Evolutionary conservation across 306 rosid species (phyloP).

Genomic region (Cyclanthera cordifolia): DNA sequence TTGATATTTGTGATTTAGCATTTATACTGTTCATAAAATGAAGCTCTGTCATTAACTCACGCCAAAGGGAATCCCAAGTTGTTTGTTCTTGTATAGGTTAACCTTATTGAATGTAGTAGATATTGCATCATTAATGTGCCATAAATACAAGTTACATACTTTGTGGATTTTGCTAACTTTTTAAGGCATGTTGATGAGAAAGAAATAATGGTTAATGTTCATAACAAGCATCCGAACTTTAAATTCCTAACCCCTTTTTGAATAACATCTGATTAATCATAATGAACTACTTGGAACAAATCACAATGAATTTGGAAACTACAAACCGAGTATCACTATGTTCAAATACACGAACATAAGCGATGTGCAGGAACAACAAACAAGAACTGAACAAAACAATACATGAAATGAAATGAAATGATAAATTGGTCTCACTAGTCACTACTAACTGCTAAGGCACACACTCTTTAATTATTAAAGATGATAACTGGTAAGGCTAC

Average conservation of each 20-base stretch:
- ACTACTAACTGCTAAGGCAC: not conserved
- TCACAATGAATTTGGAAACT: conserved; percentile 8
- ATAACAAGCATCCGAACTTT: not conserved
- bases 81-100: conserved; percentile 3
- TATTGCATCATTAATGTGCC: conserved; percentile 1
- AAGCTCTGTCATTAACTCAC: not conserved
- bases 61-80: not conserved
- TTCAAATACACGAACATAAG: conserved; percentile 10
- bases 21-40: conserved; percentile 4
- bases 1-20: not conserved
- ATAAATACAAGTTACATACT: not conserved
- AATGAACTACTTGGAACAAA: not conserved
- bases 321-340: not conserved
- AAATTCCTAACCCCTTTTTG: not conserved
- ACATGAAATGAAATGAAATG: conserved; percentile 1
- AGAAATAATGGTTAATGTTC: not conserved
- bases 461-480: not conserved
- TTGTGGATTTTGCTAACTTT: not conserved
- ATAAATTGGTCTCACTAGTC: conserved; percentile 1
- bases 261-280: not conserved
- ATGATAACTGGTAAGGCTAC: not conserved
- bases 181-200: not conserved
- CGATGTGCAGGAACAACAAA: not conserved
- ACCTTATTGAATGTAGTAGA: not conserved
- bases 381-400: not conserved